Conservation (phyloP, 2,329 filamentous ascomycete species). For the Nakataea oryzae region DNA sequence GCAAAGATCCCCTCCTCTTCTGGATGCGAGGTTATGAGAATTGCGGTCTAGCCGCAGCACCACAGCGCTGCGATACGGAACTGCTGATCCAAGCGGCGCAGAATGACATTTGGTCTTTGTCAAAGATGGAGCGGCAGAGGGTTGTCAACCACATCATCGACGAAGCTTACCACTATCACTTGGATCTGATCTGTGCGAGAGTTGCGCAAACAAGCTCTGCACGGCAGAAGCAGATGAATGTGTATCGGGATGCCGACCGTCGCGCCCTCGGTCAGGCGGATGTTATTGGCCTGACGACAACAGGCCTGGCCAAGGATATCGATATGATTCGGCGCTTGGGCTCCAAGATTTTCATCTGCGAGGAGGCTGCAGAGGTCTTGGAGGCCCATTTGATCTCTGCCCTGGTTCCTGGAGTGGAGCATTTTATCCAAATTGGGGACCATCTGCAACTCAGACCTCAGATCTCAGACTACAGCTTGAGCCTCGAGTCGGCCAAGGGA, state of each 20-base stretch:
- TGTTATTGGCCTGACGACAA: constrained; percentile 50
- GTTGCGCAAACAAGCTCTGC: neutral
- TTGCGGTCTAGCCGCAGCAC: too few species aligned
- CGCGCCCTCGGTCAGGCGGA: constrained; percentile 26
- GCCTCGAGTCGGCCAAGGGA: constrained; percentile 36
- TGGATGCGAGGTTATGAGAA: neutral
- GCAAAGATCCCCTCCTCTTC: neutral
- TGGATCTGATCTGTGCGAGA: neutral
- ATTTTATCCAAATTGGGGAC: constrained; percentile 54
- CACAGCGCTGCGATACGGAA: neutral
- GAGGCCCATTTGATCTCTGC: constrained; percentile 53
- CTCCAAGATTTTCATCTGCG: constrained; percentile 50
- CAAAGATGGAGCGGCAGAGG: neutral
- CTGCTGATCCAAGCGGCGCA: neutral
- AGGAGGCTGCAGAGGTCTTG: constrained; percentile 60
- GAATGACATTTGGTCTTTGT: neutral
- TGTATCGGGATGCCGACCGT: constrained; percentile 21
- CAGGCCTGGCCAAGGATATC: constrained; percentile 42
- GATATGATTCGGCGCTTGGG: constrained; percentile 34
- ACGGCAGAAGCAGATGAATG: constrained; percentile 8
- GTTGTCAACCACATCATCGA: neutral
- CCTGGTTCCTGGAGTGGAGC: constrained; percentile 47
- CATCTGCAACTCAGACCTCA: constrained; percentile 51
- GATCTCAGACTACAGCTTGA: constrained; percentile 43
- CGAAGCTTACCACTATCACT: neutral